Evolutionary conservation across 441 rosid species (phyloP), one percentile per base, ranked within the genome.

Genomic region (Omphalea diandra): DNA sequence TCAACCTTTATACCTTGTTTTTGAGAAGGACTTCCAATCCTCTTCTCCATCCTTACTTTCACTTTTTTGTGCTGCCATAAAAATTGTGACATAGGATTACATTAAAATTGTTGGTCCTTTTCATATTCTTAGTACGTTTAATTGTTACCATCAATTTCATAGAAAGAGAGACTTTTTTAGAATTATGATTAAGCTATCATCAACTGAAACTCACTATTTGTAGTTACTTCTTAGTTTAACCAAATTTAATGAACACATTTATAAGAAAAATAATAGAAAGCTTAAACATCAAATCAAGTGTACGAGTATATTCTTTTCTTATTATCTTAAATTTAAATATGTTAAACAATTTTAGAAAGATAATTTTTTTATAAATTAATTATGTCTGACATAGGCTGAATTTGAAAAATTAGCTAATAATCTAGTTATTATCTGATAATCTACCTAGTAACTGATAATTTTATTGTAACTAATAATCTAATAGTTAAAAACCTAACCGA

Each of bases 1-100:
- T 71, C 38, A 29, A 49, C 81, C 65, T 79, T 63, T 69, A 55
- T 52, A 57, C 65, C 63, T 72, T 65, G 29, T 66, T 73, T n/a
- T 41, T 31, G 75, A 81, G 77, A 50, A 74, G 67, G 78, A 78
- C 81, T 59, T 71, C 71, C 65, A 63, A 77, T 76, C 83, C 77
- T 65, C 82, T 77, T 74, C n/a, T 29, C 69, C 66, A 72, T 81
- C 78, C 80, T 80, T 61, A 31, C 68, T 67, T 71, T 49, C 63
- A 68, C 60, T 63, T 74, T 75, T 53, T 62, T 27, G 44, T 38
- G 31, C 63, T 40, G 60, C 63, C 59, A 52, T 44, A 31, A 63
- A 60, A 67, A 17, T 64, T 63, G n/a, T n/a, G n/a, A 50, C 65
- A 35, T 43, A 31, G 24, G 20, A 27, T 27, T n/a, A n/a, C n/a